phyloP scores from a whole-genome alignment of 768 basidiomycete species.

The Kwoniella botswanensis region DNA sequence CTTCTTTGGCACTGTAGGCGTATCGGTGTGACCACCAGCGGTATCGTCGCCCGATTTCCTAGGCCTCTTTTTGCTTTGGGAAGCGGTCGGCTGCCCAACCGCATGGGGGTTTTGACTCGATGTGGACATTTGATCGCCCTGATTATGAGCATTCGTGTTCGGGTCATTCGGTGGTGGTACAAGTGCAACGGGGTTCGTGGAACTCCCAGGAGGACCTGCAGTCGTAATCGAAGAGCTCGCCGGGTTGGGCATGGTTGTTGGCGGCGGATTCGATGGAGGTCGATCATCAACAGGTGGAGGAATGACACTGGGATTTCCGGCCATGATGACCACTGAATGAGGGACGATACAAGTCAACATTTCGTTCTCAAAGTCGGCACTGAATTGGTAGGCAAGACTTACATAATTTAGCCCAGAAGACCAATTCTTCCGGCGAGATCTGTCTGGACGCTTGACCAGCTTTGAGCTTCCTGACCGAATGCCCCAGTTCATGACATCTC shows the following conservation, averaged over 20 bases:
- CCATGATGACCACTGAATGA: constrained; percentile 31
- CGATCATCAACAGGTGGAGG: constrained; percentile 31
- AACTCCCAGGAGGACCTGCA: constrained; percentile 13
- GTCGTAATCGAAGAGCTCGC: not conserved
- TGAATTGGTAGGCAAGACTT: constrained; percentile 6
- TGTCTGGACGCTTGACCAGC: constrained; percentile 7
- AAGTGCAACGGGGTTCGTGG: constrained; percentile 5
- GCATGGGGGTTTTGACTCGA: not conserved
- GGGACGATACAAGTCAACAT: not conserved
- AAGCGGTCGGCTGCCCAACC: too few relatives aligned
- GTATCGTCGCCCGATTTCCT: constrained; percentile 5
- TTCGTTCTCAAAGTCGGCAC: not conserved
- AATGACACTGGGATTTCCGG: constrained; percentile 24
- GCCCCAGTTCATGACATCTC: constrained; percentile 37
- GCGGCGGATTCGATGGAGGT: constrained; percentile 13
- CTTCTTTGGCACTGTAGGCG: not conserved
- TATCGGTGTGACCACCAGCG: not conserved
- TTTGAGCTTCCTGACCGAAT: constrained; percentile 23
- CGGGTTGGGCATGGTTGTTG: not conserved
- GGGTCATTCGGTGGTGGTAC: not conserved
- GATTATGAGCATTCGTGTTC: not conserved
- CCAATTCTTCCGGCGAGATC: constrained; percentile 30
- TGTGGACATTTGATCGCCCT: not conserved
- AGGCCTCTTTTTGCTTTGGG: constrained; percentile 2
- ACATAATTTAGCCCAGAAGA: constrained; percentile 43